Conservation (phyloP, 495 filamentous ascomycete species). For the Rhypophila decipiens region DNA sequence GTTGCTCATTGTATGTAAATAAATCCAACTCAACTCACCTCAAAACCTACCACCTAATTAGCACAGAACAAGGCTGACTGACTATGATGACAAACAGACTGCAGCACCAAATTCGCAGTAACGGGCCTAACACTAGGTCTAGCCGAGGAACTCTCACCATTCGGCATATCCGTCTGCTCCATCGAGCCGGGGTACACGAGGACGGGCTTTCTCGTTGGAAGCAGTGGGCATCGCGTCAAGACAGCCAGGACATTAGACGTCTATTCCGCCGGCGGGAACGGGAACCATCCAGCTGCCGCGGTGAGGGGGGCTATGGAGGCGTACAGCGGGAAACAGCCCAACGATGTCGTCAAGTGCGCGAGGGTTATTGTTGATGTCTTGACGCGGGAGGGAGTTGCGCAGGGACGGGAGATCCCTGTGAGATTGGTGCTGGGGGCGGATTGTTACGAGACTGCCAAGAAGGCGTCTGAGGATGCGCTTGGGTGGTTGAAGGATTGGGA, state of each 20-base stretch:
- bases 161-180: constrained; percentile 37
- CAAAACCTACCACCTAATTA: background rate
- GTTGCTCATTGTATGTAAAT: constrained; percentile 24
- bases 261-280: too few relatives aligned
- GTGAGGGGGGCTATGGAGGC: constrained; percentile 14
- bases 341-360: constrained; percentile 40
- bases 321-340: constrained; percentile 31
- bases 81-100: constrained; percentile 20
- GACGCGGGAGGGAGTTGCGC: constrained; percentile 30
- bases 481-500: constrained; percentile 30
- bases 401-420: constrained; percentile 25
- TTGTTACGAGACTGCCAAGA: constrained; percentile 18
- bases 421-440: constrained; percentile 30
- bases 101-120: constrained; percentile 40
- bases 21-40: background rate
- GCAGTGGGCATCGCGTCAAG: constrained; percentile 15
- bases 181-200: constrained; percentile 47
- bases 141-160: constrained; percentile 32
- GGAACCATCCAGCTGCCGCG: constrained; percentile 13
- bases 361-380: constrained; percentile 40
- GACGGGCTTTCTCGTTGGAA: constrained; percentile 25
- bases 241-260: constrained; percentile 24
- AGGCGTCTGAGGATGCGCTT: constrained; percentile 26
- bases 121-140: constrained; percentile 36
- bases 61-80: too few relatives aligned